Percentiles rank a stretch among this genome's conserved stretches.
Conservation (phyloP, 1,139 yeast genomes). For the Scheffersomyces lignicola region DNA sequence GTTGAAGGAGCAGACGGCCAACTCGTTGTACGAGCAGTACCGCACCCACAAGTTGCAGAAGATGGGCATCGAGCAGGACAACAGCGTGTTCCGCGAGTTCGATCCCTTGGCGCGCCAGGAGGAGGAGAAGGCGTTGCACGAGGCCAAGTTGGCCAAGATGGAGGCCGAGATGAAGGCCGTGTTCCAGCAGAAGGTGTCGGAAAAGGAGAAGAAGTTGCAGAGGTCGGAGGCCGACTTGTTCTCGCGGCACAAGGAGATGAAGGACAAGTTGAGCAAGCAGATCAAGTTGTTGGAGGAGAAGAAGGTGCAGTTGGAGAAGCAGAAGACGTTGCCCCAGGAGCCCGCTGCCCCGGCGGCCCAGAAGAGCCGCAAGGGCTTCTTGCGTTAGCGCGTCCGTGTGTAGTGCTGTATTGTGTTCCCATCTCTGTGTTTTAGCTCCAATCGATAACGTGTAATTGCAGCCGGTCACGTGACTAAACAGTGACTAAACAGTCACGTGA, state of each 20-base stretch:
- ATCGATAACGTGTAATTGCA: too few relatives aligned
- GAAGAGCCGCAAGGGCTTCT: constrained; percentile 56
- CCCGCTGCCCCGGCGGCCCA: constrained; percentile 49
- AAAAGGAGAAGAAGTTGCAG: constrained; percentile 96
- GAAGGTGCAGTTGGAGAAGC: constrained; percentile 77
- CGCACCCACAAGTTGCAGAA: constrained; percentile 77
- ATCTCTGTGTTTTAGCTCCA: not conserved
- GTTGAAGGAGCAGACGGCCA: constrained; percentile 82
- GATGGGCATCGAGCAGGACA: constrained; percentile 93
- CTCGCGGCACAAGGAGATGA: constrained; percentile 95
- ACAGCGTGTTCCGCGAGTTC: constrained; percentile 86
- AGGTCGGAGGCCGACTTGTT: constrained; percentile 96
- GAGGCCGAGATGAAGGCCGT: constrained; percentile 97
- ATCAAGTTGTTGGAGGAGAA: constrained; percentile 88
- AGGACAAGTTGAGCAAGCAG: constrained; percentile 88
- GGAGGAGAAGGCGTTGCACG: constrained; percentile 91
- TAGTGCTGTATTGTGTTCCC: not conserved
- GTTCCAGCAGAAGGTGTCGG: constrained; percentile 94
- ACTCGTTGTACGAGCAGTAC: constrained; percentile 80
- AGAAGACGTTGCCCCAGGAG: constrained; percentile 58
- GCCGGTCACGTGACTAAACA: too few relatives aligned
- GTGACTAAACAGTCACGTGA: too few relatives aligned
- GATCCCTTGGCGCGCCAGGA: constrained; percentile 92
- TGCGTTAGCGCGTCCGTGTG: constrained; percentile 32
- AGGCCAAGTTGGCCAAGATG: constrained; percentile 90